phyloP scores from a whole-genome alignment of 164 flowering plant species.

The Aristolochia contorta region DNA sequence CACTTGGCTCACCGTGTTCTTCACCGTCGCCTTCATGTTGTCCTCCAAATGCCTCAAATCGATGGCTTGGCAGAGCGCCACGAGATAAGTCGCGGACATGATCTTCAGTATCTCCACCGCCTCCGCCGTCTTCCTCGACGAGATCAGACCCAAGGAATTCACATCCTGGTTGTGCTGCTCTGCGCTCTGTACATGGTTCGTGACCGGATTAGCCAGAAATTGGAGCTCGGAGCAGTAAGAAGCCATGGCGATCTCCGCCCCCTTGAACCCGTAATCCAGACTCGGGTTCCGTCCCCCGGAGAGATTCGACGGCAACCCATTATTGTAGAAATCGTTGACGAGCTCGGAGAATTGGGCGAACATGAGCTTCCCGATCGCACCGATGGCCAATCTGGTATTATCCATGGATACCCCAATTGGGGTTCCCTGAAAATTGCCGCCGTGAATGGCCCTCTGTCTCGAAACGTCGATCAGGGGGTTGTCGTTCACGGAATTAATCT shows the following conservation, averaged over 20 bases:
- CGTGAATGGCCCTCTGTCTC: slow-evolving; percentile 51
- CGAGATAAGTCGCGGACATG: slow-evolving; percentile 46
- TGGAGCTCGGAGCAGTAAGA: slow-evolving; percentile 58
- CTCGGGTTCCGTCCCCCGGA: slow-evolving; percentile 61
- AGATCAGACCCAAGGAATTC: slow-evolving; percentile 54
- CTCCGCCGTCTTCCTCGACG: slow-evolving; percentile 49
- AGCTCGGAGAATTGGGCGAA: slow-evolving; percentile 66
- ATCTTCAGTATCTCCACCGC: slow-evolving; percentile 50
- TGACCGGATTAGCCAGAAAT: slow-evolving; percentile 49
- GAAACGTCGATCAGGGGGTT: slow-evolving; percentile 58
- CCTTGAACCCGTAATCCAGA: slow-evolving; percentile 57
- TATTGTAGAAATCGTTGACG: slow-evolving; percentile 56
- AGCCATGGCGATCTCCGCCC: slow-evolving; percentile 58
- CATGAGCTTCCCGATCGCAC: slow-evolving; percentile 54
- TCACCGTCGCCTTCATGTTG: slow-evolving; percentile 38
- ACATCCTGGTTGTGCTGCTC: slow-evolving; percentile 70
- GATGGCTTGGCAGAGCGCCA: slow-evolving; percentile 51
- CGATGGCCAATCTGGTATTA: slow-evolving; percentile 47
- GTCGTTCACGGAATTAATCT: slow-evolving; percentile 61
- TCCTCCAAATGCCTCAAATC: slow-evolving; percentile 62
- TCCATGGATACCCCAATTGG: slow-evolving; percentile 74
- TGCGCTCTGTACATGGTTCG: slow-evolving; percentile 60
- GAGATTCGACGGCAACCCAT: slow-evolving; percentile 55
- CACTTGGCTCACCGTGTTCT: slow-evolving; percentile 43
- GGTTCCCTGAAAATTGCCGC: slow-evolving; percentile 66